Evolutionary conservation across 805 yeast genomes (phyloP).

Genomic region (Monosporozyma aerobia): DNA sequence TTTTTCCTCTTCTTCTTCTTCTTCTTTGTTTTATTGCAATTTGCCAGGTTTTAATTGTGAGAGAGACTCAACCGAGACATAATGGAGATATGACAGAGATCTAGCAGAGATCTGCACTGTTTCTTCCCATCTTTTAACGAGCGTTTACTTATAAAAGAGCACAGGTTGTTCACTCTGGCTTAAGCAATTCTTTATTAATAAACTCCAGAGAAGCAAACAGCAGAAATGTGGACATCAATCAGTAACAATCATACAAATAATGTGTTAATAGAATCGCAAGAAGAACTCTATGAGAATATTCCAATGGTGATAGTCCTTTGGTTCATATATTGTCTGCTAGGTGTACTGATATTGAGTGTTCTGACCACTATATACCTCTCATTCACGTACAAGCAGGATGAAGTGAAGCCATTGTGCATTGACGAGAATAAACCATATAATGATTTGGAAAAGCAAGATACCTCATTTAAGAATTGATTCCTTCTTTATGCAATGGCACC

Average conservation of each 20-base stretch:
- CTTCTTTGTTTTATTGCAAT: background rate
- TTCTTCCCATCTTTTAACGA: background rate
- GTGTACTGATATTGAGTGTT: background rate
- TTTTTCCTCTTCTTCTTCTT: no score
- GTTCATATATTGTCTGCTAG: conserved; percentile 1
- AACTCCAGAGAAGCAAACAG: background rate
- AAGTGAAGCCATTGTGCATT: background rate
- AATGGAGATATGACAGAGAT: background rate
- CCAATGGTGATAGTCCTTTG: background rate
- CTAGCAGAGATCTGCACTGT: background rate
- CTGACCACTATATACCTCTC: background rate
- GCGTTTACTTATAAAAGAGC: no score
- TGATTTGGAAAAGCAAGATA: background rate
- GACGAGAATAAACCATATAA: background rate
- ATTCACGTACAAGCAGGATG: background rate
- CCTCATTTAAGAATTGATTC: background rate
- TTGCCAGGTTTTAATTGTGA: background rate
- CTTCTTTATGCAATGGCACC: background rate
- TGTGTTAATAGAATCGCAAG: background rate
- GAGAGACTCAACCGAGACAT: background rate
- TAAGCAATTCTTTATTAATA: no score
- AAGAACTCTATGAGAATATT: background rate
- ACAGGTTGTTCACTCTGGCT: no score
- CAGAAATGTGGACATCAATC: background rate
- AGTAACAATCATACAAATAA: background rate